phyloP scores from a whole-genome alignment of 1,284 basidiomycete species.

The Marasmius oreades region DNA sequence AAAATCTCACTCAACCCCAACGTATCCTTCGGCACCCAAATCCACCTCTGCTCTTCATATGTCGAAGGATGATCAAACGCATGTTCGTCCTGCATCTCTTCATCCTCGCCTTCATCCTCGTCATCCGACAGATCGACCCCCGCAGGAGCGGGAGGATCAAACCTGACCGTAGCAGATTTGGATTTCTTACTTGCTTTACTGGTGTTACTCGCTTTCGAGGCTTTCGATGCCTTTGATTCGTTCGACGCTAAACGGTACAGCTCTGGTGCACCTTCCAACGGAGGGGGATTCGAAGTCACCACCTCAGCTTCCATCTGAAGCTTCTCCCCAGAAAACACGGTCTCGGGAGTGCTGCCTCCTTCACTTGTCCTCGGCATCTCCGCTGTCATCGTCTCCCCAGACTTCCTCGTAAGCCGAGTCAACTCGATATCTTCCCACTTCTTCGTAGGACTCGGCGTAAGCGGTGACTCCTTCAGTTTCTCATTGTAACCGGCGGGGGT shows the following conservation, averaged over 20 bases:
- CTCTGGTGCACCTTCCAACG: slow-evolving; percentile 5
- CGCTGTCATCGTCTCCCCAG: background rate
- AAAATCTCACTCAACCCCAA: slow-evolving; percentile 54
- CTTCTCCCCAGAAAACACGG: background rate
- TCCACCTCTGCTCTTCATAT: slow-evolving; percentile 54
- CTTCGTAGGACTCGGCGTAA: slow-evolving; percentile 10
- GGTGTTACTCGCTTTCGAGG: slow-evolving; percentile 12
- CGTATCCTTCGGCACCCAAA: slow-evolving; percentile 63
- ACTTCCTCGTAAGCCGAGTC: background rate
- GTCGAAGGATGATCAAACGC: slow-evolving; percentile 65
- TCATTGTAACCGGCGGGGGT: background rate
- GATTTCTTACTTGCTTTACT: slow-evolving; percentile 10
- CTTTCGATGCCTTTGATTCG: slow-evolving; percentile 18
- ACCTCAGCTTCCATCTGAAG: background rate
- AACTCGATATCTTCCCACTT: background rate
- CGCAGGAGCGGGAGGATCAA: slow-evolving; percentile 24
- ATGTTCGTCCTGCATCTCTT: slow-evolving; percentile 31
- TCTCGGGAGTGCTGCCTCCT: background rate
- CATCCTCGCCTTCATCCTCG: slow-evolving; percentile 27
- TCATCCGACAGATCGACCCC: slow-evolving; percentile 18
- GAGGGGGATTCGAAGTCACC: background rate
- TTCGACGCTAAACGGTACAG: slow-evolving; percentile 13
- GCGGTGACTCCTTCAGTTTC: background rate
- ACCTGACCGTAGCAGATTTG: background rate
- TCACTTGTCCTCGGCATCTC: background rate